Evolutionary conservation across 768 basidiomycete genomes (phyloP).

Genomic region (Suillus spraguei): DNA sequence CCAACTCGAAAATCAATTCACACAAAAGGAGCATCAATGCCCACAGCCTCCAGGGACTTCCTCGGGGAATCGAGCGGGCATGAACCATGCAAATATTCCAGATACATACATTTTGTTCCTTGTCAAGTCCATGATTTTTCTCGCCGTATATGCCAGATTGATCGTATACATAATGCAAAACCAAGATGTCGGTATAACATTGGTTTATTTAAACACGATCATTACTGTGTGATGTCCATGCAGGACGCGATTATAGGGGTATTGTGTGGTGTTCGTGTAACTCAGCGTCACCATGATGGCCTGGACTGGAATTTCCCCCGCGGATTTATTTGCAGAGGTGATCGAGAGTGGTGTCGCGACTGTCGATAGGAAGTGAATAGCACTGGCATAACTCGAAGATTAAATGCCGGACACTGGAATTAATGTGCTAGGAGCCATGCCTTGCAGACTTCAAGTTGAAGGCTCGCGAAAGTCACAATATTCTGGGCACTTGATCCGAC

Average conservation of each 20-base stretch:
- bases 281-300: not conserved
- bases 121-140: not conserved
- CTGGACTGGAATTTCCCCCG: not conserved
- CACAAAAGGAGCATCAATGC: not conserved
- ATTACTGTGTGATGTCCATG: not conserved
- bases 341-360: not conserved
- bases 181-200: not conserved
- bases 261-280: not conserved
- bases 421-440: not conserved
- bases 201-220: not conserved
- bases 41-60: constrained; percentile 1
- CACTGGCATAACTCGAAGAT: not conserved
- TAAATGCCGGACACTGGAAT: not conserved
- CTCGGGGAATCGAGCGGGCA: not conserved
- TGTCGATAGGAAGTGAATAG: not conserved
- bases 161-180: not conserved
- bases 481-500: not conserved
- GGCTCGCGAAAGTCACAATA: not conserved
- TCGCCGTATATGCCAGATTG: not conserved
- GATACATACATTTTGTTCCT: not conserved
- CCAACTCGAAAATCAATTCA: not conserved
- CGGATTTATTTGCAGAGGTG: not conserved
- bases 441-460: not conserved
- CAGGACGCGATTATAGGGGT: constrained; percentile 1
- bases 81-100: not conserved